A percentile compares a stretch with the other conserved stretches of the same genome.
Evolutionary conservation across 352 stramenopile genomes (phyloP).

Genomic region (Pythium oligandrum): DNA sequence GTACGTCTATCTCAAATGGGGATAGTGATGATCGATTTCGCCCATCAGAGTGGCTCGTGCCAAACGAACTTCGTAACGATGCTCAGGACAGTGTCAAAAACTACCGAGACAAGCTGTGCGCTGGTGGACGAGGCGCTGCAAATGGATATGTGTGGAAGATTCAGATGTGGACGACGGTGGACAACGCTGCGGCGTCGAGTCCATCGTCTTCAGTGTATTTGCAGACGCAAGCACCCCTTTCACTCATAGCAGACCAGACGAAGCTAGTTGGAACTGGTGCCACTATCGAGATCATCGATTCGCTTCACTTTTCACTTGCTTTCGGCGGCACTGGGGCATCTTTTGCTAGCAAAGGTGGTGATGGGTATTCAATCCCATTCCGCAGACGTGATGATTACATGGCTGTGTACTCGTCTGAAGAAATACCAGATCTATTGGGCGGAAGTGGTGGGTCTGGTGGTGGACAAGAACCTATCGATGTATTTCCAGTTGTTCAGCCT

Average conservation of each 20-base stretch:
- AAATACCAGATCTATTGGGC: slow-evolving; percentile 79
- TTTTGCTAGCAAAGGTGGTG: slow-evolving; percentile 40
- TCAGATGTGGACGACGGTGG: slow-evolving; percentile 82
- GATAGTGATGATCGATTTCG: slow-evolving; percentile 26
- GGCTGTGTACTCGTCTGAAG: slow-evolving; percentile 35
- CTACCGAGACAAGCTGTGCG: slow-evolving; percentile 74
- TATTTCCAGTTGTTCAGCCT: slow-evolving; percentile 56
- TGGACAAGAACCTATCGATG: slow-evolving; percentile 72
- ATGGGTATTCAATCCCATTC: slow-evolving; percentile 42
- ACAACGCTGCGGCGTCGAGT: slow-evolving; percentile 76
- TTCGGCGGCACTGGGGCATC: slow-evolving; percentile 85
- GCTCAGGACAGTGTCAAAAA: slow-evolving; percentile 40
- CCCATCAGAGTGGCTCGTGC: slow-evolving; percentile 50
- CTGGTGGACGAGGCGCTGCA: slow-evolving; percentile 65
- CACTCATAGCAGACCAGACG: slow-evolving; percentile 36
- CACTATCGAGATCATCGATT: slow-evolving; percentile 53
- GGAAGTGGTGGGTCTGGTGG: slow-evolving; percentile 90
- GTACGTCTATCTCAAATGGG: slow-evolving; percentile 25
- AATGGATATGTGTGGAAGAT: slow-evolving; percentile 90
- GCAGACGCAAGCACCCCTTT: slow-evolving; percentile 22
- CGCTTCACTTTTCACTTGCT: slow-evolving; percentile 85
- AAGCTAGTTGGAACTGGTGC: slow-evolving; percentile 46
- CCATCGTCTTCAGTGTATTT: slow-evolving; percentile 49
- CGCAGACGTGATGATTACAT: slow-evolving; percentile 13
- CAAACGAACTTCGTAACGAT: slow-evolving; percentile 33